These are phyloP conservation scores for Penicillium daleae DNA, from an alignment of 495 filamentous ascomycete species.

Conservation along the genomic window DNA sequence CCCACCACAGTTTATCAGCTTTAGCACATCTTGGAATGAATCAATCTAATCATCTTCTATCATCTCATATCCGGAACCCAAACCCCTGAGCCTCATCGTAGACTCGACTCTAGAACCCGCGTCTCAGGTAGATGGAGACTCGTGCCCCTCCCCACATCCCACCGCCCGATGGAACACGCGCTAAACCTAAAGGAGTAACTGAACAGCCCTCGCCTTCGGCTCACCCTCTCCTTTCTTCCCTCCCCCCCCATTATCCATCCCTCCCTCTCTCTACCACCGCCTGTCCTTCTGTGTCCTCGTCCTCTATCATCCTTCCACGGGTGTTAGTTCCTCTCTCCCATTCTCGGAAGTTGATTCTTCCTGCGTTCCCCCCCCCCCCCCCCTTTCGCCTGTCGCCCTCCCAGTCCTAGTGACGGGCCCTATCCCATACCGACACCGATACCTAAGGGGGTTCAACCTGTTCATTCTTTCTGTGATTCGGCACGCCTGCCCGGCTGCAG, in stretches of 20 bases:
- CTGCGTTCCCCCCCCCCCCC: constrained; percentile 5
- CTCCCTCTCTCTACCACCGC: constrained; percentile 18
- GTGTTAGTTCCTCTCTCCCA: constrained; percentile 12
- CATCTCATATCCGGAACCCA: background rate
- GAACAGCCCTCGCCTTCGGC: constrained; percentile 32
- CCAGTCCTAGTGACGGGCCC: constrained; percentile 29
- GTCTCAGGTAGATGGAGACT: constrained; percentile 13
- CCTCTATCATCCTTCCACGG: constrained; percentile 4
- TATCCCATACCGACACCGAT: constrained; percentile 11
- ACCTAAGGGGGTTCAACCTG: constrained; percentile 22
- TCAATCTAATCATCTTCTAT: background rate
- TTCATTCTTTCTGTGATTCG: constrained; percentile 27
- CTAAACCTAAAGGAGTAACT: constrained; percentile 32
- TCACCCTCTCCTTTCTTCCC: constrained; percentile 29
- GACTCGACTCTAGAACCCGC: constrained; percentile 7
- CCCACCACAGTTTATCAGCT: background rate
- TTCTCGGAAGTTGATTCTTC: constrained; percentile 27
- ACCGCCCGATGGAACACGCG: constrained; percentile 37
- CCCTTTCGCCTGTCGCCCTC: constrained; percentile 1
- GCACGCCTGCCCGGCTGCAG: constrained; percentile 45
- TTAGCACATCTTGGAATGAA: background rate
- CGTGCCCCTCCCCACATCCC: constrained; percentile 36
- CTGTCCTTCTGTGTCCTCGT: constrained; percentile 15
- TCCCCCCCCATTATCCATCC: constrained; percentile 10
- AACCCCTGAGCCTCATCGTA: background rate